A percentile compares a stretch with the other conserved stretches of the same genome.
These are phyloP conservation scores for Metschnikowia shivogae DNA, from an alignment of 805 yeast genomes.

Conservation along the genomic window DNA sequence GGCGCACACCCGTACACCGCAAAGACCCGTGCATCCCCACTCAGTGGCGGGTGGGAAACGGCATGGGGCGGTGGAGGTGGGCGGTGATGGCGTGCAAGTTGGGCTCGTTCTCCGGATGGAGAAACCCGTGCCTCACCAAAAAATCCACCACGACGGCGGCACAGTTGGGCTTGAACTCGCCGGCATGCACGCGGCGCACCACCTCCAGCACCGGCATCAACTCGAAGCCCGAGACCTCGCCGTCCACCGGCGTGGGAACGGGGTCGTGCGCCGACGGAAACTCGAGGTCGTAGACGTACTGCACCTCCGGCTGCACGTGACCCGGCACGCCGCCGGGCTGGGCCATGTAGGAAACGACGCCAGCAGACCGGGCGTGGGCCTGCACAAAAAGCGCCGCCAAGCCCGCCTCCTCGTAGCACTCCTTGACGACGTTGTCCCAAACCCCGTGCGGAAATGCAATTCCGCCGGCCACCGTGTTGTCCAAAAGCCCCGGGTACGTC, in stretches of 20 bases:
- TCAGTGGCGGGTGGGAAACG: slow-evolving; percentile 35
- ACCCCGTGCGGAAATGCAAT: slow-evolving; percentile 75
- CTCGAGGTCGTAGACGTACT: slow-evolving; percentile 69
- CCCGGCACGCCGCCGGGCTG: slow-evolving; percentile 35
- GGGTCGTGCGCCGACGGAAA: slow-evolving; percentile 41
- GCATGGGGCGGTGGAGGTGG: slow-evolving; percentile 64
- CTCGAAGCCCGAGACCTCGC: slow-evolving; percentile 68
- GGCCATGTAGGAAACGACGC: slow-evolving; percentile 66
- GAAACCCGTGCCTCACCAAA: slow-evolving; percentile 74
- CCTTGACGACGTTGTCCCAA: slow-evolving; percentile 76
- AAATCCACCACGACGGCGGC: slow-evolving; percentile 78
- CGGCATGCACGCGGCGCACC: slow-evolving; percentile 40
- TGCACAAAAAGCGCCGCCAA: slow-evolving; percentile 50
- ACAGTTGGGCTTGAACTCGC: slow-evolving; percentile 87
- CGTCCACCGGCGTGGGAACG: slow-evolving; percentile 45
- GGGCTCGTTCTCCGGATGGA: slow-evolving; percentile 64
- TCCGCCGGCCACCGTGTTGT: slow-evolving; percentile 95
- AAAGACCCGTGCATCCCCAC: not conserved
- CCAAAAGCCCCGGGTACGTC: slow-evolving; percentile 88
- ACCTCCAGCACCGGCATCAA: slow-evolving; percentile 62
- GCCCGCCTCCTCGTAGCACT: slow-evolving; percentile 89
- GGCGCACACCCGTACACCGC: not conserved
- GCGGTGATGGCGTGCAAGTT: slow-evolving; percentile 56
- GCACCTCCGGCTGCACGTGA: slow-evolving; percentile 85
- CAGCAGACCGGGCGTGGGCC: slow-evolving; percentile 45